Conservation (phyloP, 73 alveolate genomes). For the Uronychia binucleata region DNA sequence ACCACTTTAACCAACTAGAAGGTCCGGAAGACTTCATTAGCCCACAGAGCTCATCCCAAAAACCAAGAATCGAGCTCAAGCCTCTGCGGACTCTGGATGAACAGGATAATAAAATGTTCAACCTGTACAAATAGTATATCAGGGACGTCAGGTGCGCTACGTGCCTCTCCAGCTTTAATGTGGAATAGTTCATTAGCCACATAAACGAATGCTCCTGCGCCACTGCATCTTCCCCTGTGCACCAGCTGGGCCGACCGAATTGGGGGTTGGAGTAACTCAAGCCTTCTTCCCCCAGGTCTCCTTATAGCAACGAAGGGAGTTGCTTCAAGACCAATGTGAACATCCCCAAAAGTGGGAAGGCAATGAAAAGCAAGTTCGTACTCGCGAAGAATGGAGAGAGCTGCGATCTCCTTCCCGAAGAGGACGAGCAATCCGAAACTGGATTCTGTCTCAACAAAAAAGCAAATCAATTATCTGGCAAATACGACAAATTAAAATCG, state of each 20-base stretch:
- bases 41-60: too few relatives aligned
- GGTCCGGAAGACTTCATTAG: background rate
- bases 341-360: too few relatives aligned
- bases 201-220: background rate
- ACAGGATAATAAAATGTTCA: background rate
- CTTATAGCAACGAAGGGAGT: background rate
- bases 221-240: background rate
- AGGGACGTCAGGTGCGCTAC: background rate
- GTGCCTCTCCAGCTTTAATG: background rate
- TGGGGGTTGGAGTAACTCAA: background rate
- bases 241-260: background rate
- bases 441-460: background rate
- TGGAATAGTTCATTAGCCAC: background rate
- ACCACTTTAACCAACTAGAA: background rate
- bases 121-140: background rate
- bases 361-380: too few relatives aligned
- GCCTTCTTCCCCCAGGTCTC: background rate
- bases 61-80: too few relatives aligned
- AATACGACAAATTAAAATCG: background rate
- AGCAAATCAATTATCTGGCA: background rate
- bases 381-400: too few relatives aligned
- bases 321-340: background rate
- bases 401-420: background rate
- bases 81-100: background rate
- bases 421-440: constrained; percentile 2